Base-by-base conservation (phyloP, 208 protist species). In the Acanthamoeba castellanii region DNA sequence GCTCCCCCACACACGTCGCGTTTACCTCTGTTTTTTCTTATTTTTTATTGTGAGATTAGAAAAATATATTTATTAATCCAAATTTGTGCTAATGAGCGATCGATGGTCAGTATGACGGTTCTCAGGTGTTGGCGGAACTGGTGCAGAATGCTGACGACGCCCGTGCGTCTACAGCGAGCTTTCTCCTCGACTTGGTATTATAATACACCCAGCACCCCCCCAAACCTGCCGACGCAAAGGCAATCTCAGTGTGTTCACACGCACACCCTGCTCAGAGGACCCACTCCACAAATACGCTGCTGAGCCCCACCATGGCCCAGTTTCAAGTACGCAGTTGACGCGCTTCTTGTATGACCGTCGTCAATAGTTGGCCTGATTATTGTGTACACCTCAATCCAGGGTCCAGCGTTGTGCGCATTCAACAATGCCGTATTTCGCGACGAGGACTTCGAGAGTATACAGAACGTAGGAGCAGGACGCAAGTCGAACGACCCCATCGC, bases 141-240 rank as follows among this genome's bases (percentile, higher is more conserved):
- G 47, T 93, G 11, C 89, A 93, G 89, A 93, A 93, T 57, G 89
- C 89, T 45, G 89, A 93, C 32, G 89, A 93, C 70, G 89, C 89
- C 30, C 64, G 66, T 32, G 89, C 89, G 37, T 42, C 89, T 18
- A 37, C 27, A 37, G 47, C 66, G 7, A n/a, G 22, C 64, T 93
- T 93, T 42, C 11, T 92, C 14, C 45, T 92, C 20, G 85, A 92
- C 85, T 22, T 74, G 61, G 85, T 70, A 45, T n/a, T n/a, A n/a
- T n/a, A n/a, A n/a, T n/a, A n/a, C n/a, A n/a, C n/a, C n/a, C n/a
- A n/a, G n/a, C n/a, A n/a, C n/a, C n/a, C n/a, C n/a, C n/a, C n/a
- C n/a, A n/a, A n/a, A n/a, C n/a, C n/a, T n/a, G n/a, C n/a, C n/a
- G n/a, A n/a, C 52, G 85, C 34, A 52, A 52, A 52, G 8, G 57